Conservation (phyloP, 1,139 yeast genomes). For the Hansenula lynferdii region DNA sequence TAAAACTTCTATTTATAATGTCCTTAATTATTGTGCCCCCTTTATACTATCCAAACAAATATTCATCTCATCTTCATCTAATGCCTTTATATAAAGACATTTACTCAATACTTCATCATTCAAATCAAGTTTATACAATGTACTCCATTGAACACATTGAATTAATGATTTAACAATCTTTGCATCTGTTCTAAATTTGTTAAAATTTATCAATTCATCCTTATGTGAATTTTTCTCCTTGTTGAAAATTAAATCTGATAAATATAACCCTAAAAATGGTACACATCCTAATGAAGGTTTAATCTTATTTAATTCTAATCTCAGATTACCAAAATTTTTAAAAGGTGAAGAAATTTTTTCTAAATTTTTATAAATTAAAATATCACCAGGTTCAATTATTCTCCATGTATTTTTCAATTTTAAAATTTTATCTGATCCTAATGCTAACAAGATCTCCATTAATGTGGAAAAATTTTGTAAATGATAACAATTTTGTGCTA, state of each 20-base stretch:
- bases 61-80: constrained; percentile 75
- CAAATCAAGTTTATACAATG: constrained; percentile 46
- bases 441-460: constrained; percentile 82
- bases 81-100: constrained; percentile 74
- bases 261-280: constrained; percentile 83
- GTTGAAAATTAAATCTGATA: constrained; percentile 79
- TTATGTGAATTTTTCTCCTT: constrained; percentile 49
- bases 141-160: constrained; percentile 83
- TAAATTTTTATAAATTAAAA: constrained; percentile 59
- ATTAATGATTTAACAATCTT: constrained; percentile 74
- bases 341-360: constrained; percentile 62
- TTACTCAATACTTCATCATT: constrained; percentile 68
- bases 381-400: constrained; percentile 45
- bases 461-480: constrained; percentile 81
- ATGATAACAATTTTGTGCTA: constrained; percentile 69
- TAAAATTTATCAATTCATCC: constrained; percentile 58
- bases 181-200: constrained; percentile 73
- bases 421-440: constrained; percentile 67
- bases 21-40: background rate
- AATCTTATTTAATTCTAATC: constrained; percentile 56
- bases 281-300: constrained; percentile 77
- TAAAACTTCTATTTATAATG: background rate
- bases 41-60: constrained; percentile 24
- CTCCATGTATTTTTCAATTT: constrained; percentile 73
- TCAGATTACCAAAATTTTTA: constrained; percentile 58